These are phyloP conservation scores for Fusarium sp. DNA, from an alignment of 2,329 filamentous ascomycete genomes.

Conservation along the genomic window DNA sequence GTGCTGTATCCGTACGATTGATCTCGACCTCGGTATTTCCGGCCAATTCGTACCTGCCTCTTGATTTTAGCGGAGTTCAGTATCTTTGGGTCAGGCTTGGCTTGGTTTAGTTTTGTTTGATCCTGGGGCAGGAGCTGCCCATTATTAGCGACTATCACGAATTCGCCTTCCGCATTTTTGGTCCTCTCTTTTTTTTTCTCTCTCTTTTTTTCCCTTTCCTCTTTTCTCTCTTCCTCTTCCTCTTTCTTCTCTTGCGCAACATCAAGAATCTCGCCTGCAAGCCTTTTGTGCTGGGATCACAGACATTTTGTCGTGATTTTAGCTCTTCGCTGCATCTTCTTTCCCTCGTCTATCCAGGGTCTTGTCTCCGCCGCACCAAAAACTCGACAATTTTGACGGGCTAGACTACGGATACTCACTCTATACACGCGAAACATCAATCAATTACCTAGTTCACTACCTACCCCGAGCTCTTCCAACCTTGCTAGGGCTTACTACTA, in stretches of 20 bases:
- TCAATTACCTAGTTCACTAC: not conserved
- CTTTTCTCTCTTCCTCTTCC: not conserved
- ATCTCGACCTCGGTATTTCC: slow-evolving; percentile 33
- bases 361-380: slow-evolving; percentile 11
- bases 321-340: slow-evolving; percentile 1
- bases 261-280: slow-evolving; percentile 14
- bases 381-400: slow-evolving; percentile 2
- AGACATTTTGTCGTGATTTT: slow-evolving; percentile 1
- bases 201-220: not conserved
- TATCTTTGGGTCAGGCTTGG: slow-evolving; percentile 2
- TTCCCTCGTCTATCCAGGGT: not conserved
- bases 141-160: slow-evolving; percentile 21
- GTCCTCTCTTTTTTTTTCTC: slow-evolving; percentile 2
- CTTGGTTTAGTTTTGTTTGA: not conserved
- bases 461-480: slow-evolving; percentile 11
- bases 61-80: slow-evolving; percentile 29
- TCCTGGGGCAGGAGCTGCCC: slow-evolving; percentile 4
- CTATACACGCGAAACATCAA: not conserved
- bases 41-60: slow-evolving; percentile 29
- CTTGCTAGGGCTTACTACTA: slow-evolving; percentile 18
- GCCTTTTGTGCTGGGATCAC: slow-evolving; percentile 26
- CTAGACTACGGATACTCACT: not conserved
- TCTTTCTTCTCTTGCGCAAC: slow-evolving; percentile 2
- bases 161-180: slow-evolving; percentile 40
- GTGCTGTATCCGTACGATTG: not conserved